Evolutionary conservation across 768 basidiomycete genomes (phyloP).

Genomic region (Chalciporus piperatus): DNA sequence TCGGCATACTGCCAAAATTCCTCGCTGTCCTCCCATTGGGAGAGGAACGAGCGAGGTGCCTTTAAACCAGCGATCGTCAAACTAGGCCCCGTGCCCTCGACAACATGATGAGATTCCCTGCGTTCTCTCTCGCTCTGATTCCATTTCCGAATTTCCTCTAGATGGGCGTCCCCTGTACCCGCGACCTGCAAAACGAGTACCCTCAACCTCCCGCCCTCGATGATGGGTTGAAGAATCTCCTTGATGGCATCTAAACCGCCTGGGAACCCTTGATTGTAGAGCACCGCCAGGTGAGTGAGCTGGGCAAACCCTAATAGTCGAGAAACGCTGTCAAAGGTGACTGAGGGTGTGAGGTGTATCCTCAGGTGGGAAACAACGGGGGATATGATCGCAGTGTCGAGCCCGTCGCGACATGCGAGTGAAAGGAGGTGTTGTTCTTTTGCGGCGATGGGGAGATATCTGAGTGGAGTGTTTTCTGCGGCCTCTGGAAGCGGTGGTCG

Average conservation of each 20-base stretch:
- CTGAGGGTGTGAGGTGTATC: conserved; percentile 25
- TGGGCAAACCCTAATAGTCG: conserved; percentile 9
- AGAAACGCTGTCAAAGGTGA: conserved; percentile 5
- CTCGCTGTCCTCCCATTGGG: conserved; percentile 7
- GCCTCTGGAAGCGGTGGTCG: background rate
- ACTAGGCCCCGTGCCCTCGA: background rate
- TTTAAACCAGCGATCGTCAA: background rate
- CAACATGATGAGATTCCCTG: background rate
- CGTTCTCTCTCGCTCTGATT: background rate
- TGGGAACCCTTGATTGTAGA: conserved; percentile 2
- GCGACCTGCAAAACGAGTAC: conserved; percentile 13
- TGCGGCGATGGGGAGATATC: conserved; percentile 8
- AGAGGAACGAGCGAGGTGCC: conserved; percentile 7
- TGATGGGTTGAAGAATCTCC: conserved; percentile 5
- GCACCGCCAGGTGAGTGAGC: conserved; percentile 17
- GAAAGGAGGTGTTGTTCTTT: conserved; percentile 36
- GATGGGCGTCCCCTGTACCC: conserved; percentile 1
- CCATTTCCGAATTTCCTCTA: conserved; percentile 12
- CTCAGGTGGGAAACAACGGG: conserved; percentile 34
- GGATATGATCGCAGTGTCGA: conserved; percentile 31
- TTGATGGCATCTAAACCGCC: background rate
- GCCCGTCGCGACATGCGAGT: conserved; percentile 34
- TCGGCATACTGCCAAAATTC: conserved; percentile 9
- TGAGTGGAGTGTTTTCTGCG: background rate
- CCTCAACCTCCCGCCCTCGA: conserved; percentile 1